Conservation (phyloP, 2,329 filamentous ascomycete species). For the Colletotrichum sp. region DNA sequence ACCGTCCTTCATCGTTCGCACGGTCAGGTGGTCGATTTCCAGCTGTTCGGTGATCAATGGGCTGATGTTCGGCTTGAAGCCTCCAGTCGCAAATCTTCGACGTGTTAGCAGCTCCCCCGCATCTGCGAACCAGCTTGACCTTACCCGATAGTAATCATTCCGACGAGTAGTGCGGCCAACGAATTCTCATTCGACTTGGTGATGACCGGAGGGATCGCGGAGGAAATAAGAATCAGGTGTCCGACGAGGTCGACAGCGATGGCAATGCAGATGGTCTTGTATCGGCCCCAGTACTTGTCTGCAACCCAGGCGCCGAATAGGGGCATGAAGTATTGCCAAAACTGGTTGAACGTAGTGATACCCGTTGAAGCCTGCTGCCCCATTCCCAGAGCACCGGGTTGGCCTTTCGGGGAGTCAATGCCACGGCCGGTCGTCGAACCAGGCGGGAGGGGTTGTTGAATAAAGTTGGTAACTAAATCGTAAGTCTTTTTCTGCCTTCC, state of each 20-base stretch:
- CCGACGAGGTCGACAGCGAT: constrained; percentile 68
- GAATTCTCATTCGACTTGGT: constrained; percentile 54
- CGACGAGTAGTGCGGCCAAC: constrained; percentile 68
- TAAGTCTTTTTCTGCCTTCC: not conserved
- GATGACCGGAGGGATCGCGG: constrained; percentile 69
- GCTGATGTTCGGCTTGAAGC: constrained; percentile 77
- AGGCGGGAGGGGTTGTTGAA: constrained; percentile 60
- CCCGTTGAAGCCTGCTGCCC: constrained; percentile 57
- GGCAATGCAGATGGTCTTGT: constrained; percentile 69
- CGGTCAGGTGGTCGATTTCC: constrained; percentile 56
- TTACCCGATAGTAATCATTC: constrained; percentile 46
- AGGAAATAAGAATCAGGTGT: constrained; percentile 69
- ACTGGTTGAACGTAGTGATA: constrained; percentile 55
- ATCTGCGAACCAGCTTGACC: not conserved
- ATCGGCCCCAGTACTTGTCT: constrained; percentile 69
- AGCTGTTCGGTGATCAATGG: constrained; percentile 72
- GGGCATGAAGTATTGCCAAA: constrained; percentile 67
- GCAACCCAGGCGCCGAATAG: constrained; percentile 56
- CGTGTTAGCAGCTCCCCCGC: not conserved
- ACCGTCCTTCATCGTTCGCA: constrained; percentile 58
- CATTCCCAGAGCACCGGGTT: constrained; percentile 61
- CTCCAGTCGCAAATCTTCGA: constrained; percentile 68
- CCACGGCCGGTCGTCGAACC: constrained; percentile 61
- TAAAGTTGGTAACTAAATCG: constrained; percentile 61
- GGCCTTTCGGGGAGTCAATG: constrained; percentile 31